Base-by-base conservation (phyloP, 208 protist genomes). In the Crithidia bombi region DNA sequence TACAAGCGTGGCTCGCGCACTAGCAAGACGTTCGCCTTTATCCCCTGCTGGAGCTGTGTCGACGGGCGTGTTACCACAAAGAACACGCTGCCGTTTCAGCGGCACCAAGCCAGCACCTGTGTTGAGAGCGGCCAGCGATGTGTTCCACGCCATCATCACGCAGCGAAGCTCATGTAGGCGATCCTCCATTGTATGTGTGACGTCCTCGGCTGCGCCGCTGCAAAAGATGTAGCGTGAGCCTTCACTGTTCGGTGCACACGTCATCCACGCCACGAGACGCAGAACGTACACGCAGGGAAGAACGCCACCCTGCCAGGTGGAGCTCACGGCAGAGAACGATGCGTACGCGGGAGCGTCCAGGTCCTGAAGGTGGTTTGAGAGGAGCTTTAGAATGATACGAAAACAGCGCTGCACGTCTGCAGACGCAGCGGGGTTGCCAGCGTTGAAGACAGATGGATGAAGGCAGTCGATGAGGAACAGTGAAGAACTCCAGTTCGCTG, bases 211-310 rank as follows among this genome's bases (percentile, higher is more conserved):
- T 23, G 41, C n/a, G 10, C 14, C 17, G 2, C 17, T 35, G 21
- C 25, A 2, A 49, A 69, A 72, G 7, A 32, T 19, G 38, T 72
- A 62, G 11, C 64, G 62, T 2, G 64, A 17, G 32, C 75, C 67
- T 33, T 79, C 73, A 3, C 38, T 32, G 32, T 65, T 21, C 26
- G 50, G 23, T 17, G 23, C 9, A 36, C 72, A 76, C 12, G 58
- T 57, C 65, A 74, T 73, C 75, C 75, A 81, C 44, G 56, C 43
- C 9, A 55, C 58, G 43, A 81, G 43, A 2, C 69, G 55, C 44
- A 81, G 43, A 10, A 55, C 46, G 50, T 81, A 76, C 35, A 81
- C 64, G n/a, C 47, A 39, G 2, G 75, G 75, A n/a, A 38, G 38
- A 28, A 81, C 75, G 5, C 26, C 25, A 10, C 21, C 19, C 17